A percentile compares a stretch with the other conserved stretches of the same genome.
Conservation (phyloP, 306 rosid species). For the Oemleria cerasiformis region DNA sequence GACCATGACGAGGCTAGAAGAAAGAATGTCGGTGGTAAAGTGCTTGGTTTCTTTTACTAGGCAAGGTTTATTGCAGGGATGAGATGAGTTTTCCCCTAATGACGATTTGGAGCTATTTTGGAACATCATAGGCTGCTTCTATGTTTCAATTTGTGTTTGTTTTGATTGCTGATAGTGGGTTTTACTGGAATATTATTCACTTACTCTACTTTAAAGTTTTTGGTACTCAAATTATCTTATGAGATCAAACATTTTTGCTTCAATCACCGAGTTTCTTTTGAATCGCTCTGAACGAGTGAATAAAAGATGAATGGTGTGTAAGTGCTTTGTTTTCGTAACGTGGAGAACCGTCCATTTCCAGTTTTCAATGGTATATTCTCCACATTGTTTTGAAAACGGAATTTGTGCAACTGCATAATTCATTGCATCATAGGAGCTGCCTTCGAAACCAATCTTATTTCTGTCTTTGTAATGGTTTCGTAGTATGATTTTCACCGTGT, state of each 20-base stretch:
- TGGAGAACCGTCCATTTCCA: not conserved
- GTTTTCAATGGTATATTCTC: not conserved
- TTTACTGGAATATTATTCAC: not conserved
- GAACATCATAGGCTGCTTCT: slow-evolving; percentile 17
- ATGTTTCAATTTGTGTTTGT: slow-evolving; percentile 14
- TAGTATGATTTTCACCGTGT: no score
- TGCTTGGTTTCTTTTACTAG: slow-evolving; percentile 61
- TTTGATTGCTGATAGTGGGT: slow-evolving; percentile 7
- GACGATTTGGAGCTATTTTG: slow-evolving; percentile 18
- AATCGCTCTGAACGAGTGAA: not conserved
- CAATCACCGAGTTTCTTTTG: not conserved
- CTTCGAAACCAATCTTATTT: no score
- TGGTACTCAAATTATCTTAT: not conserved
- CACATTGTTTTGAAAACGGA: not conserved
- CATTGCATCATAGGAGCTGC: no score
- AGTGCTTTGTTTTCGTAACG: not conserved
- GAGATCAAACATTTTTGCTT: not conserved
- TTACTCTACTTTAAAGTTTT: not conserved
- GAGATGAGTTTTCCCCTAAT: not conserved
- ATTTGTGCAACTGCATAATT: no score
- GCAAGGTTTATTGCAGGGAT: not conserved
- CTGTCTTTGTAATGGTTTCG: no score
- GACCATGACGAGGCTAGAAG: slow-evolving; percentile 61
- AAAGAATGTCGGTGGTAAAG: slow-evolving; percentile 61
- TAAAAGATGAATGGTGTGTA: not conserved